phyloP scores from a whole-genome alignment of 1,284 basidiomycete genomes.

The Papiliotrema terrestris region DNA sequence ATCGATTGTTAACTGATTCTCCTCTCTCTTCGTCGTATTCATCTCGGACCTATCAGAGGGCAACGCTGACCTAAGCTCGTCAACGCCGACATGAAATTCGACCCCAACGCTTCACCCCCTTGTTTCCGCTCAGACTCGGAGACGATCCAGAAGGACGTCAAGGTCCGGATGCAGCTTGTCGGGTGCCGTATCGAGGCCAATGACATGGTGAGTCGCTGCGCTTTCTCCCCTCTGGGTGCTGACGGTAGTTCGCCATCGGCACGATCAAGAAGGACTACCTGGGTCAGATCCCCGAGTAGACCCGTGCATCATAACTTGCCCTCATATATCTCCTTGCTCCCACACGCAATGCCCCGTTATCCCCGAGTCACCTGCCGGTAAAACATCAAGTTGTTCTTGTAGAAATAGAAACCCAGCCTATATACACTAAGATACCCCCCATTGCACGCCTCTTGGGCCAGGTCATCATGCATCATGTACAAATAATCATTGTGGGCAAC shows the following conservation, averaged over 20 bases:
- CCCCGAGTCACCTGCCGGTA: no score
- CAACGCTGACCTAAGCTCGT: constrained; percentile 62
- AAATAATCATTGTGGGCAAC: no score
- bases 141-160: constrained; percentile 89
- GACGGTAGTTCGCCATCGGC: constrained; percentile 76
- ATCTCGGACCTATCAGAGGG: no score
- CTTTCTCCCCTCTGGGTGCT: not conserved
- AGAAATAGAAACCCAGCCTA: no score
- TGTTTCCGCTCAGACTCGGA: constrained; percentile 87
- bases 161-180: constrained; percentile 90
- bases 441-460: no score
- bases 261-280: constrained; percentile 93
- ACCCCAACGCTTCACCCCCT: constrained; percentile 87
- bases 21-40: constrained; percentile 1
- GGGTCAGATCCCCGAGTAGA: constrained; percentile 63
- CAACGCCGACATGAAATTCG: constrained; percentile 86
- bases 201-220: constrained; percentile 68
- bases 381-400: no score
- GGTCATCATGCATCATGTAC: no score
- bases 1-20: constrained; percentile 40
- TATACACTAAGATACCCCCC: no score
- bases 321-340: no score
- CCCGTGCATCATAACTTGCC: not conserved
- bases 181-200: constrained; percentile 96
- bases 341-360: no score